Base-by-base conservation (phyloP, 2,329 filamentous ascomycete species). In the Nannizzia gypsea region DNA sequence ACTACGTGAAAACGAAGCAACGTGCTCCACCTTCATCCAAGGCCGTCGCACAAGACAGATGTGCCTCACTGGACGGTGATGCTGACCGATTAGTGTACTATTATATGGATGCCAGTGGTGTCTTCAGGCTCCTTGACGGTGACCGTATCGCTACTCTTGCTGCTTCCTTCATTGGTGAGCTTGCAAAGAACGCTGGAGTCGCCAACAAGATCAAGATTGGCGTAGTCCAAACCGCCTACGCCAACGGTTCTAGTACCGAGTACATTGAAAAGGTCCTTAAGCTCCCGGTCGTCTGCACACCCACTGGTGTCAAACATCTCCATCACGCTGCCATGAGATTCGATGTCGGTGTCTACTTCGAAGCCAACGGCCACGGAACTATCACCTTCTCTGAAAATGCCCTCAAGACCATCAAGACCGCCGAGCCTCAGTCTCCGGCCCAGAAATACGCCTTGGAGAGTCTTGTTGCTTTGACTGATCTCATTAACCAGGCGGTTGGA, bases 401-500 rank as follows among this genome's bases (percentile, higher is more conserved):
- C 3, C 78, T 92, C 54, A 86, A 87, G 66, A 81, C 83, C 56
- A 95, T 99, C 76, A 81, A 81, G 66, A 87, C 83, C 67, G 87
- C 87, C 62, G 82, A 90, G 70, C 91, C 93, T 4, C 87, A 95
- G 73, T 95, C 90, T 0, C 92, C 93, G 0, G 92, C 89, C 5
- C 91, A 97, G 73, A 88, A 92, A 71, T 88, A 90, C 67, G 89
- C 92, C 1, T 82, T 97, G 13, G 88, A 95, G 59, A 90, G 86
- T 6, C 85, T 99, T 0, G 81, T 83, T 58, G 91, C 90, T 9
- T 81, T 95, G 59, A 87, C 87, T 57, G 89, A 96, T 67, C 82
- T 99, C 64, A 95, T 99, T 79, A 99, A 99, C 80, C 93, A 99
- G 78, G 93, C 93, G 0, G 92, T 97, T 54, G 93, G 93, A 58